Evolutionary conservation across 805 yeast species (phyloP), one percentile per base, ranked within the genome.

Genomic region (Yarrowia yakushimensis): DNA sequence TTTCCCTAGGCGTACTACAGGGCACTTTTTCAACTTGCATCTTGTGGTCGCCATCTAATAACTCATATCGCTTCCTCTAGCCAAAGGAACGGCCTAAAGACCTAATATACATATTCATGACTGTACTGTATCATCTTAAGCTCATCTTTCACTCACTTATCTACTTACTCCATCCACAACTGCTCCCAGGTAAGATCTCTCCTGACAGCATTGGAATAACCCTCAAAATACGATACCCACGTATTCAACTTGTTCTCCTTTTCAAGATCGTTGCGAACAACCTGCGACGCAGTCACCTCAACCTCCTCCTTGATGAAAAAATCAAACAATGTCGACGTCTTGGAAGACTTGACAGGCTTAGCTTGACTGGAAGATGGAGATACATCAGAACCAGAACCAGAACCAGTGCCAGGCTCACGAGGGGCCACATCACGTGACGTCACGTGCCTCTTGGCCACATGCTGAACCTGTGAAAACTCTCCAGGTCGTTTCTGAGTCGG

Each of bases 201-300:
- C 33, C 96, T 76, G 1, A 91, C 97, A 0, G 97, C 97, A 72
- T 90, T 87, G 5, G 96, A 88, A 69, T 87, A 91, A 0, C 97
- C 97, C 74, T 91, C 97, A 66, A 87, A 88, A 70, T 86, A 90
- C 70, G 87, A 90, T n/a, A 91, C 88, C 97, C 97, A 91, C 48
- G 84, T 79, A 8, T 22, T 30, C 23, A 52, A 25, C 4, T 31
- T 25, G 12, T 52, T 43, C 17, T n/a, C 25, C 12, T 36, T n/a
- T 7, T 8, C 12, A n/a, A n/a, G n/a, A 13, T 25, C 43, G 13
- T n/a, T 22, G 17, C 43, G 8, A 1, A 28, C 59, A 2, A n/a
- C 17, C 13, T 52, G 59, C 4, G 59, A 34, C 2, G 59, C 15
- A 0, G 43, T n/a, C 1, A 52, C 12, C 11, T 52, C 59, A 12